Evolutionary conservation across 305 asterid species (phyloP), one percentile per base, ranked within the genome.

Genomic region (Ilex paraguariensis): DNA sequence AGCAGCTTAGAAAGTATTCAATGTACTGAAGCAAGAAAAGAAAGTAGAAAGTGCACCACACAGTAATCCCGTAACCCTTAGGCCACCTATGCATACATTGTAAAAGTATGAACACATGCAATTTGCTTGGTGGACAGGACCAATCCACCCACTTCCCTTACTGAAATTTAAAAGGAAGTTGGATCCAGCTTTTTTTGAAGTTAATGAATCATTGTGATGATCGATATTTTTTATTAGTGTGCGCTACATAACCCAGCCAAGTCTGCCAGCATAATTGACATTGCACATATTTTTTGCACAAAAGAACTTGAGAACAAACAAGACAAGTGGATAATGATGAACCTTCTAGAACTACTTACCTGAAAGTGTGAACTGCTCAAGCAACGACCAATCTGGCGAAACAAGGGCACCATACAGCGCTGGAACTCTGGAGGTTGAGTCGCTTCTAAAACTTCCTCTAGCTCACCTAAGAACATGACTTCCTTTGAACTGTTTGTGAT

Each of bases 341-440:
- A 46, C 15, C 52, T 10, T 5, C 12, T 10, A 54, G 50, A 28
- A 16, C 45, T 49, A 54, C 80, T 64, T 67, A 91, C 98, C 98
- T 91, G 98, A 83, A 91, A 91, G 78, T 91, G 98, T 8, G 90
- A 91, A 74, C 98, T 88, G 79, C 87, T 83, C 63, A 91, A 66
- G 68, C 96, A 86, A 28, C 87, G 86, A 57, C 83, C 79, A 67
- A 91, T 79, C 80, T 82, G 87, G 69, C 79, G 87, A 65, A 91
- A 91, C 77, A 91, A 73, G 65, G 95, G 98, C 51, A 87, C 96
- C 98, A 91, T 87, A 61, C 95, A 88, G 15, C 96, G 95, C 80
- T 87, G 95, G 61, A 91, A 91, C 73, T 91, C 98, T 7, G 96
- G 95, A 60, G 82, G 81, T 77, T 88, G 98, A 57, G 98, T 91